Percentiles rank a stretch among this genome's conserved stretches.
phyloP scores from a whole-genome alignment of 768 basidiomycete genomes.

The Glaciozyma antarctica region DNA sequence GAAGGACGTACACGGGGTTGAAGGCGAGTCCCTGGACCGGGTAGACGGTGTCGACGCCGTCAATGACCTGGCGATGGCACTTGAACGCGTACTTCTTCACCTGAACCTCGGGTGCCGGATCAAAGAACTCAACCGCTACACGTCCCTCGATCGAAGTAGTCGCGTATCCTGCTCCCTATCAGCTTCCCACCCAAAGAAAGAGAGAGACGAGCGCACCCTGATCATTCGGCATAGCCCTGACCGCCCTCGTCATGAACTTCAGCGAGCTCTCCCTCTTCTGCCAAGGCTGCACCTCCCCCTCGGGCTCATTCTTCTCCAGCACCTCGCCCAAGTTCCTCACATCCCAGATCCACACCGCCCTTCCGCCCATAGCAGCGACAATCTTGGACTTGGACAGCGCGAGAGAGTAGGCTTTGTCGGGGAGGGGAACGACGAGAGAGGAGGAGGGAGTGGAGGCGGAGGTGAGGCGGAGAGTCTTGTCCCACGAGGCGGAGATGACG shows the following conservation, averaged over 20 bases:
- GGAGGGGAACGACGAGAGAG: constrained; percentile 57
- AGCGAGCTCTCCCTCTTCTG: constrained; percentile 84
- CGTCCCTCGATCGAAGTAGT: constrained; percentile 89
- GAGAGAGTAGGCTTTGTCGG: constrained; percentile 76
- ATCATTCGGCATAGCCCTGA: constrained; percentile 88
- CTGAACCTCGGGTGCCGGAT: constrained; percentile 65
- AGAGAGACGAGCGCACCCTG: constrained; percentile 51
- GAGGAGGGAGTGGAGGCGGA: constrained; percentile 56
- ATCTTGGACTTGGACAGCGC: constrained; percentile 68
- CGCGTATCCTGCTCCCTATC: constrained; percentile 59
- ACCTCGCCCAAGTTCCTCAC: constrained; percentile 56
- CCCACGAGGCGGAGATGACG: constrained; percentile 85
- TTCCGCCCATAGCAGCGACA: constrained; percentile 85
- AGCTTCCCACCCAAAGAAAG: neutral
- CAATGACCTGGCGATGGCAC: constrained; percentile 81
- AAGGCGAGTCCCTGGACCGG: constrained; percentile 92
- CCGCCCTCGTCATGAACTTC: constrained; percentile 84
- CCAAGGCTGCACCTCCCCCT: constrained; percentile 45
- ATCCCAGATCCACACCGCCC: constrained; percentile 82
- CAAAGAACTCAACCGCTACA: constrained; percentile 95
- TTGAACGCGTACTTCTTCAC: constrained; percentile 94
- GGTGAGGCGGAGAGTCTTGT: constrained; percentile 77
- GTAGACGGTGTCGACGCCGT: constrained; percentile 90
- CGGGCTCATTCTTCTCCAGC: constrained; percentile 34
- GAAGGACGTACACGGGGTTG: constrained; percentile 60